A percentile compares a stretch with the other conserved stretches of the same genome.
These are phyloP conservation scores for Nicotiana tabacum DNA, from an alignment of 257 asterid species.

Conservation along the genomic window DNA sequence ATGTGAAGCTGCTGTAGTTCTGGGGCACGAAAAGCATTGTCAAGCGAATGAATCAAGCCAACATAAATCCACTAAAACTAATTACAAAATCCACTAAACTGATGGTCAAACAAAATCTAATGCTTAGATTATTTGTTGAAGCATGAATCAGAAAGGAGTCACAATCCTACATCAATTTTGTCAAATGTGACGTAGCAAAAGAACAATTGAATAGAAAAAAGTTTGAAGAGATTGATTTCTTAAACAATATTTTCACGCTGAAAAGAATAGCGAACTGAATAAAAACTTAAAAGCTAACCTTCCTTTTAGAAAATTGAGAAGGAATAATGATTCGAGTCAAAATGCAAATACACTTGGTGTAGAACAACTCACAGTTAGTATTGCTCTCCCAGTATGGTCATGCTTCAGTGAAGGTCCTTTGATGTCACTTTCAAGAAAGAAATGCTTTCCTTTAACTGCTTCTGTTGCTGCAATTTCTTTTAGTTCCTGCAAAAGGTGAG, in stretches of 20 bases:
- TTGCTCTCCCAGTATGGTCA: conserved; percentile 89
- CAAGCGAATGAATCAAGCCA: neutral
- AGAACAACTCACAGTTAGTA: conserved; percentile 62
- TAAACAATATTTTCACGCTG: neutral
- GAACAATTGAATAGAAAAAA: neutral
- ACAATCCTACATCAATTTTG: neutral
- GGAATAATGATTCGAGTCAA: neutral
- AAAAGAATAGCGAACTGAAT: neutral
- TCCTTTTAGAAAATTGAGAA: neutral
- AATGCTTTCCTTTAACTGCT: conserved; percentile 75
- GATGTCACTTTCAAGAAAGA: conserved; percentile 81
- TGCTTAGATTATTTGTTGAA: neutral
- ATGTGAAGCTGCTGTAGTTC: neutral
- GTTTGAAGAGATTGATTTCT: neutral
- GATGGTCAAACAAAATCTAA: neutral
- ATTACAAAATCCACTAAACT: neutral
- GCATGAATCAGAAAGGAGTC: neutral
- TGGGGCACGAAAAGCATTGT: neutral
- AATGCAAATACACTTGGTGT: neutral
- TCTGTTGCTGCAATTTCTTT: conserved; percentile 61
- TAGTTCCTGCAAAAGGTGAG: conserved; percentile 49
- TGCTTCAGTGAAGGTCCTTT: conserved; percentile 85
- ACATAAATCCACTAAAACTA: neutral
- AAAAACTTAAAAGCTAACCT: neutral
- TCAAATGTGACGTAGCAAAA: neutral